Percentiles rank a stretch among this genome's conserved stretches.
Evolutionary conservation across 2,329 filamentous ascomycete genomes (phyloP).

Genomic region (Cladosporium sphaerospermum): DNA sequence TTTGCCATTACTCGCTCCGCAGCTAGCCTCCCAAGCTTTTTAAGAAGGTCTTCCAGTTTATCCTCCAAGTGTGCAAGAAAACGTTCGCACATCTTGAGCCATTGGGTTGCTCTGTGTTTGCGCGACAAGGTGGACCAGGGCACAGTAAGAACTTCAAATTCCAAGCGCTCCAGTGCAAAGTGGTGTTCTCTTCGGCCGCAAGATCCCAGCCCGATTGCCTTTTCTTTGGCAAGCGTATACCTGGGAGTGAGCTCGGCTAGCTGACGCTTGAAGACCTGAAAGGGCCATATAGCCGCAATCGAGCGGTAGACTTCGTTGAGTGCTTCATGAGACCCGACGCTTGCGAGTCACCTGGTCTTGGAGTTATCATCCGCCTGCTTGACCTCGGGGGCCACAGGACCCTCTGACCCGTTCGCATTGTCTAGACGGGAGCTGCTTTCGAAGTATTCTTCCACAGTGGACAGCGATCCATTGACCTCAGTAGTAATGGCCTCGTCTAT

Average conservation of each 20-base stretch:
- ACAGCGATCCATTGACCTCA: no score
- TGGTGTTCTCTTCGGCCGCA: neutral
- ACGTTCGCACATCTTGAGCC: neutral
- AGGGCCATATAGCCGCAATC: constrained; percentile 7
- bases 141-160: neutral
- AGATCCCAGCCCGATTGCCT: neutral
- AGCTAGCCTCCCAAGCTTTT: no score
- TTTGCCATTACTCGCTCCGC: no score
- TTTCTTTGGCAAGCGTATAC: neutral
- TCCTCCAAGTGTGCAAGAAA: neutral
- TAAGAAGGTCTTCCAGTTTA: no score
- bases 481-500: no score
- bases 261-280: neutral
- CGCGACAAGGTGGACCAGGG: neutral
- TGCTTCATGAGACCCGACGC: neutral
- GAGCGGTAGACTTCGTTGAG: neutral
- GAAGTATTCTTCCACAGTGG: no score
- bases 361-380: no score
- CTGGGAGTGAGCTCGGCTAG: neutral
- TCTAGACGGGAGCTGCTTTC: no score
- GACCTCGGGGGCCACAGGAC: no score
- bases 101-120: neutral
- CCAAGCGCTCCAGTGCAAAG: neutral
- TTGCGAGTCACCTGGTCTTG: neutral
- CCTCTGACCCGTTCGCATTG: no score